Conservation (phyloP, 78 protist species). For the Dictyostelium firmibasis region DNA sequence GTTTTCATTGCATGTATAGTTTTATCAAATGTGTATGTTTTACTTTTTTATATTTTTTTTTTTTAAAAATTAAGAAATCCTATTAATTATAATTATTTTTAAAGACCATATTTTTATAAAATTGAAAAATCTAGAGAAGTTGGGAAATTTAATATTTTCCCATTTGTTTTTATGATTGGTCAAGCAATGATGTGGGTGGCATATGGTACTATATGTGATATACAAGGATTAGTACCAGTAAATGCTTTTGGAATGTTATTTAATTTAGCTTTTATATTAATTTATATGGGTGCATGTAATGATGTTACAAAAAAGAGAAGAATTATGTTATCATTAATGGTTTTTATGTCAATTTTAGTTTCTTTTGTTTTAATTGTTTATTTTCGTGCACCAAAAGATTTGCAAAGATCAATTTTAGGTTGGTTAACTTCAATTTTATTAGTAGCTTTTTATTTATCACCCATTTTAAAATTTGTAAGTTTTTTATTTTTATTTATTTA, state of each 20-base stretch:
- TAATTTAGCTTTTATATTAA: background rate
- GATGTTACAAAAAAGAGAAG: background rate
- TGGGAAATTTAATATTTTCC: constrained; percentile 8
- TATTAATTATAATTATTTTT: background rate
- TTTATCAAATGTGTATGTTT: background rate
- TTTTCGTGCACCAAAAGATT: background rate
- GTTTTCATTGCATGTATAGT: background rate
- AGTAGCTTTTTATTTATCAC: background rate
- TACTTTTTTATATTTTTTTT: no score
- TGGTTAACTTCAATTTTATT: constrained; percentile 20
- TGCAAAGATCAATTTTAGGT: background rate
- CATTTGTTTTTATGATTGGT: constrained; percentile 2
- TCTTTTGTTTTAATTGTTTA: background rate
- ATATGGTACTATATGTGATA: constrained; percentile 2
- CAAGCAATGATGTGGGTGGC: constrained; percentile 25
- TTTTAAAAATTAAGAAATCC: background rate
- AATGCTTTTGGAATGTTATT: constrained; percentile 12
- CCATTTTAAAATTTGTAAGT: background rate
- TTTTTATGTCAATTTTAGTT: background rate
- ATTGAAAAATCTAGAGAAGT: constrained; percentile 2
- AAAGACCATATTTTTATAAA: constrained; percentile 8
- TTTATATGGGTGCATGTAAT: background rate
- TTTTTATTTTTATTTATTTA: background rate
- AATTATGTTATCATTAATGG: background rate
- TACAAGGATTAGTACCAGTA: background rate